phyloP scores from a whole-genome alignment of 2,329 filamentous ascomycete genomes.

The Blastomyces percursus region DNA sequence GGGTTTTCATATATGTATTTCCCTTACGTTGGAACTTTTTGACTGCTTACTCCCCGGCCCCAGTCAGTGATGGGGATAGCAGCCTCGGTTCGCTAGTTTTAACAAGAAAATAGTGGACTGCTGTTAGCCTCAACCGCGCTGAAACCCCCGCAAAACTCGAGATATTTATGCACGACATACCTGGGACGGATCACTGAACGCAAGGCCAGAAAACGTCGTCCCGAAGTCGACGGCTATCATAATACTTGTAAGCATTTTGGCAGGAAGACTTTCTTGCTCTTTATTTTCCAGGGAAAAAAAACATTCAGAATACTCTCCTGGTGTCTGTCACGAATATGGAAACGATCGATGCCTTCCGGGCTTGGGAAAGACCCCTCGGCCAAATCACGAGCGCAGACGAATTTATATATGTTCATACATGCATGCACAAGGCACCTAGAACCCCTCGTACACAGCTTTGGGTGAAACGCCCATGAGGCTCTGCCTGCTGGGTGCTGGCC shows the following conservation, averaged over 20 bases:
- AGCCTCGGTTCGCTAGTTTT: neutral
- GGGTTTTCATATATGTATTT: neutral
- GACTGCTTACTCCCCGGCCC: conserved; percentile 5
- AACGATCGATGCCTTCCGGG: neutral
- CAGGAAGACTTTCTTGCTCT: neutral
- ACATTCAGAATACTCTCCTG: neutral
- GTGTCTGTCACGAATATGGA: neutral
- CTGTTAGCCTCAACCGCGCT: neutral
- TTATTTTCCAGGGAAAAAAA: neutral
- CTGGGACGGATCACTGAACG: conserved; percentile 5
- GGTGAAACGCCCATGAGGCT: neutral
- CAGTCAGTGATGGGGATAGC: conserved; percentile 4
- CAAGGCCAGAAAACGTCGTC: conserved; percentile 5
- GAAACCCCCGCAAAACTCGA: neutral
- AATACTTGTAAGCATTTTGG: conserved; percentile 4
- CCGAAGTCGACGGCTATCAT: conserved; percentile 6
- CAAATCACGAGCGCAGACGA: neutral
- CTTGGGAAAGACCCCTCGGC: neutral
- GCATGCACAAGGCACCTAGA: neutral
- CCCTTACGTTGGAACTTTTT: conserved; percentile 7
- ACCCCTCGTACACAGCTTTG: neutral
- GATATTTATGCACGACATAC: conserved; percentile 2
- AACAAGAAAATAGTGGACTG: neutral
- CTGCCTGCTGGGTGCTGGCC: neutral
- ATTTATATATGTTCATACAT: neutral